Percentiles rank a stretch among this genome's conserved stretches.
These are phyloP conservation scores for Fusarium sp. DNA, from an alignment of 2,329 filamentous ascomycete genomes.

Conservation along the genomic window DNA sequence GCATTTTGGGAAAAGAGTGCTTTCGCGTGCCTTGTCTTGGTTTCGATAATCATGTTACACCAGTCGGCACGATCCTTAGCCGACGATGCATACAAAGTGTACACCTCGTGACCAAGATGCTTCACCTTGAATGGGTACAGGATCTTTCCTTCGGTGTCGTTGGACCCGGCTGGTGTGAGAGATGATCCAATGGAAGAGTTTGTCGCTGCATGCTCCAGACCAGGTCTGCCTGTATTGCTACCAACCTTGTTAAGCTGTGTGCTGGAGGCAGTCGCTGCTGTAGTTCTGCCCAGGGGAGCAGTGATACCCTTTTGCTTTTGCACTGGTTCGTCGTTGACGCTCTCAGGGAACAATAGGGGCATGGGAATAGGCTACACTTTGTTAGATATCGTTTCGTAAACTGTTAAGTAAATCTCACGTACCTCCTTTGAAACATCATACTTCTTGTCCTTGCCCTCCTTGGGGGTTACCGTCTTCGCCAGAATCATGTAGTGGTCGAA, in stretches of 20 bases:
- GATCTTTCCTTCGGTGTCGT: constrained; percentile 83
- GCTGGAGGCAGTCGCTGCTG: constrained; percentile 71
- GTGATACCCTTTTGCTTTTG: constrained; percentile 84
- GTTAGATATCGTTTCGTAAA: constrained; percentile 41
- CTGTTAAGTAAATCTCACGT: constrained; percentile 48
- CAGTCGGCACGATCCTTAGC: constrained; percentile 83
- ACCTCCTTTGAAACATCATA: constrained; percentile 95
- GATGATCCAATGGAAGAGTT: constrained; percentile 71
- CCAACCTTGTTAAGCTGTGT: constrained; percentile 68
- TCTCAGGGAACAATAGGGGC: constrained; percentile 93
- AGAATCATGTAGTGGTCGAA: constrained; percentile 98
- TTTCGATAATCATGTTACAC: constrained; percentile 93
- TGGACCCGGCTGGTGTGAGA: constrained; percentile 60
- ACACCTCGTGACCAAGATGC: constrained; percentile 93
- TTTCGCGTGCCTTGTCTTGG: constrained; percentile 92
- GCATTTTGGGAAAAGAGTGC: constrained; percentile 92
- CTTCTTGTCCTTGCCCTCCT: constrained; percentile 79
- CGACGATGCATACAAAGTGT: constrained; percentile 87
- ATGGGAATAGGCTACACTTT: constrained; percentile 83
- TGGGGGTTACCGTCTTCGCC: constrained; percentile 80
- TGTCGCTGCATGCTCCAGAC: constrained; percentile 76
- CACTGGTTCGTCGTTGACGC: constrained; percentile 90
- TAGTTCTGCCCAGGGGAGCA: constrained; percentile 68
- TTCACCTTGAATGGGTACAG: constrained; percentile 96
- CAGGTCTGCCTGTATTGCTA: constrained; percentile 66